phyloP scores from a whole-genome alignment of 1,284 basidiomycete species.

The Nidula niveotomentosa region DNA sequence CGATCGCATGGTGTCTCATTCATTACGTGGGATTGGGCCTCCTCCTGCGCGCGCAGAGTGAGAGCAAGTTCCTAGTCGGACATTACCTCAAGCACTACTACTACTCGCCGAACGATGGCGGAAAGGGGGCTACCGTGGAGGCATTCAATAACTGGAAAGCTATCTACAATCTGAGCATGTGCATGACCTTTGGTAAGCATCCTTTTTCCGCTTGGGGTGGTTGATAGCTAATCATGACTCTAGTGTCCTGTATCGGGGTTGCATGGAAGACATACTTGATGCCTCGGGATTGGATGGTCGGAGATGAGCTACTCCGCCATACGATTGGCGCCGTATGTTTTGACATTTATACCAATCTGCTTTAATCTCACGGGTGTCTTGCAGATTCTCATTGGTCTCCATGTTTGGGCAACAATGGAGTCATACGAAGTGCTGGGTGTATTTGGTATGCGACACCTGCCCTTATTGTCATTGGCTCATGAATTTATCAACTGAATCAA shows the following conservation, averaged over 20 bases:
- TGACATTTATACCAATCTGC: conserved; percentile 7
- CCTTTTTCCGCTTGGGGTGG: not conserved
- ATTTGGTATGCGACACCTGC: conserved; percentile 58
- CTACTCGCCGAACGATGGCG: conserved; percentile 64
- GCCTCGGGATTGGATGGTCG: conserved; percentile 84
- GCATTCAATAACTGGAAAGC: conserved; percentile 96
- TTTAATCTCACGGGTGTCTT: not conserved
- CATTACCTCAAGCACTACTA: conserved; percentile 94
- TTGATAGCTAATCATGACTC: conserved; percentile 1
- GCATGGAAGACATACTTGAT: conserved; percentile 88
- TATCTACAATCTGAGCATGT: conserved; percentile 89
- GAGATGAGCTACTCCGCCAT: conserved; percentile 88
- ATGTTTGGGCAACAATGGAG: conserved; percentile 90
- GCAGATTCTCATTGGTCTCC: conserved; percentile 84
- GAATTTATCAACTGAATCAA: too few relatives aligned
- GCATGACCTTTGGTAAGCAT: conserved; percentile 88
- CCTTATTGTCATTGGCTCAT: conserved; percentile 1
- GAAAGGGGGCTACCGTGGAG: conserved; percentile 78
- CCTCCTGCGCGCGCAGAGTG: conserved; percentile 82
- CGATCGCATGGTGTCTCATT: conserved; percentile 84
- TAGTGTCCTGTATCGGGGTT: conserved; percentile 80
- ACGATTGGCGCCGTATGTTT: conserved; percentile 76
- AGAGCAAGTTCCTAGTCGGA: conserved; percentile 87
- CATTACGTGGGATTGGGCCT: conserved; percentile 90
- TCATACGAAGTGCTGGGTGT: conserved; percentile 92